Percentiles rank a stretch among this genome's conserved stretches.
Evolutionary conservation across 768 basidiomycete genomes (phyloP).

Genomic region (Sistotremastrum suecicum): DNA sequence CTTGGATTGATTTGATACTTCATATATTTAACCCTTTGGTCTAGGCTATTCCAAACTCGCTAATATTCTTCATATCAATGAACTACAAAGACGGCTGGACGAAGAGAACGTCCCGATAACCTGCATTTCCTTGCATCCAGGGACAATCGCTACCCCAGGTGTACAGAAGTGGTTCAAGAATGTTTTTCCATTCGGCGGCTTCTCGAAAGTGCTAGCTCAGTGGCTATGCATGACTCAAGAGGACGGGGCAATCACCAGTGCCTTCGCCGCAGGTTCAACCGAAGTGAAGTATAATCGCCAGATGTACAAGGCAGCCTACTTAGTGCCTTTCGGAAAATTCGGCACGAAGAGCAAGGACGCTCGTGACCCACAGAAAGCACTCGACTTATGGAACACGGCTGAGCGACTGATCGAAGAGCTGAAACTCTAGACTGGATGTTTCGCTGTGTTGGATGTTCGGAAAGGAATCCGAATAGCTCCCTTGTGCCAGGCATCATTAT

Average conservation of each 20-base stretch:
- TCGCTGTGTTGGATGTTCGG: too few relatives aligned
- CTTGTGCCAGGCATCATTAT: too few relatives aligned
- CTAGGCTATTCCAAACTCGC: conserved; percentile 20
- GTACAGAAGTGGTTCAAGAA: neutral
- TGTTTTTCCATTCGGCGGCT: conserved; percentile 7
- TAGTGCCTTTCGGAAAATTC: conserved; percentile 9
- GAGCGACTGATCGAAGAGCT: conserved; percentile 11
- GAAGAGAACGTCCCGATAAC: conserved; percentile 20
- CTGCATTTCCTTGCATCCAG: conserved; percentile 28
- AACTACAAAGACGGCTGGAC: conserved; percentile 14
- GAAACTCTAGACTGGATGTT: too few relatives aligned
- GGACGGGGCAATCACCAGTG: conserved; percentile 12
- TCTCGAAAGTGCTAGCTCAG: conserved; percentile 3
- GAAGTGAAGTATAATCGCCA: conserved; percentile 8
- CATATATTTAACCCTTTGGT: too few relatives aligned
- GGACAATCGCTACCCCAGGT: conserved; percentile 19
- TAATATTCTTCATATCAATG: conserved; percentile 11
- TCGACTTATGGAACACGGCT: conserved; percentile 8
- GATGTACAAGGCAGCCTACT: conserved; percentile 10
- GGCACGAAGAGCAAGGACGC: conserved; percentile 2
- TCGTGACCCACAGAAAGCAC: conserved; percentile 5
- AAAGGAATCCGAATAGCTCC: too few relatives aligned
- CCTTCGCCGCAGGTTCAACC: conserved; percentile 10
- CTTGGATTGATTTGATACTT: too few relatives aligned
- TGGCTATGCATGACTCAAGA: too few relatives aligned